phyloP scores from a whole-genome alignment of 176 grass and related monocot species.

The Panicum miliaceum region DNA sequence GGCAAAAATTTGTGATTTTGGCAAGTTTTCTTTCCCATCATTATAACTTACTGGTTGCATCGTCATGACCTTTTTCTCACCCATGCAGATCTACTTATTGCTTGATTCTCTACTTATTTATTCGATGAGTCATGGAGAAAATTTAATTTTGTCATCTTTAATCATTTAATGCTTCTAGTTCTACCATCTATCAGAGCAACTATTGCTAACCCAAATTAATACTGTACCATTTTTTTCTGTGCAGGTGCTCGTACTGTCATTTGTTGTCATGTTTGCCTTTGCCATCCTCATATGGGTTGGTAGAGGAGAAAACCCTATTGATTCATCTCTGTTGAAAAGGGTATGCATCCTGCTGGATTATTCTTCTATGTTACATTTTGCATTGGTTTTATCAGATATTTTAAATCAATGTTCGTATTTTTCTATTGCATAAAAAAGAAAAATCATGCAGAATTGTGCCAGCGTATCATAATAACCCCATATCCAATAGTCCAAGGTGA shows the following conservation, averaged over 20 bases:
- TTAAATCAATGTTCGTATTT: constrained; percentile 21
- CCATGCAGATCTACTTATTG: constrained; percentile 28
- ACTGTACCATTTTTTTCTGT: constrained; percentile 26
- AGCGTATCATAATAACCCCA: constrained; percentile 15
- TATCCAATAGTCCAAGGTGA: not conserved
- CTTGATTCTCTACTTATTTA: constrained; percentile 40
- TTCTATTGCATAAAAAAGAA: constrained; percentile 11
- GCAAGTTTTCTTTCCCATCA: constrained; percentile 46
- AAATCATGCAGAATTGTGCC: not conserved
- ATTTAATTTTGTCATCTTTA: constrained; percentile 37
- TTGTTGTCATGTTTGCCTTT: constrained; percentile 85
- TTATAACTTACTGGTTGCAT: constrained; percentile 26
- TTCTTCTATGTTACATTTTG: constrained; percentile 35
- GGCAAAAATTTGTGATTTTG: constrained; percentile 98
- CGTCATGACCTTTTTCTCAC: not conserved
- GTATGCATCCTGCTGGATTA: constrained; percentile 46
- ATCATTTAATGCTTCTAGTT: constrained; percentile 25
- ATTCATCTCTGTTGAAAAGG: constrained; percentile 80
- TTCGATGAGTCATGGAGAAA: constrained; percentile 13
- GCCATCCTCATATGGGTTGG: constrained; percentile 91
- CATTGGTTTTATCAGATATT: constrained; percentile 15
- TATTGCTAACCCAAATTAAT: constrained; percentile 39
- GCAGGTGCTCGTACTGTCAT: constrained; percentile 83
- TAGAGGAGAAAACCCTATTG: constrained; percentile 76
- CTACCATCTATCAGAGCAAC: constrained; percentile 1